phyloP scores from a whole-genome alignment of 2,329 filamentous ascomycete genomes.

The Aspergillus sp. region DNA sequence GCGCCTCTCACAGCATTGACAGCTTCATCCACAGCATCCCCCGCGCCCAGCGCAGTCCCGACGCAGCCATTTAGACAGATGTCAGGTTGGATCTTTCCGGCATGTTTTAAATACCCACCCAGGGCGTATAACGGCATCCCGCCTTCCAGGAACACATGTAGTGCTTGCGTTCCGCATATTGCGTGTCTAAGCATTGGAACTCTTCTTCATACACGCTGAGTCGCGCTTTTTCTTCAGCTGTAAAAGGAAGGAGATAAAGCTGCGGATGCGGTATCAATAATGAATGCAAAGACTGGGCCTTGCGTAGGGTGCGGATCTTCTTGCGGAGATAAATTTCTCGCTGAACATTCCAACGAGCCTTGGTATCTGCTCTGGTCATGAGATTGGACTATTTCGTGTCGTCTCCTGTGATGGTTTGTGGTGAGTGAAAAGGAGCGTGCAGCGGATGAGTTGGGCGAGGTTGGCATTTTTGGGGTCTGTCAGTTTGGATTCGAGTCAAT shows the following conservation, averaged over 20 bases:
- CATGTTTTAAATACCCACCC: too few species aligned
- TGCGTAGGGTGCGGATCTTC: not conserved
- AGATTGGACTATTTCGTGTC: not conserved
- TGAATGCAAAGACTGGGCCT: not conserved
- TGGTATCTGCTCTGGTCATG: not conserved
- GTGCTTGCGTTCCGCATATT: too few species aligned
- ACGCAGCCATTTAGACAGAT: too few species aligned
- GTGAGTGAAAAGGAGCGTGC: not conserved
- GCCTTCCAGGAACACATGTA: too few species aligned
- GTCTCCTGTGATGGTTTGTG: not conserved
- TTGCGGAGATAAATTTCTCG: not conserved
- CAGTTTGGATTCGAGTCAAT: not conserved
- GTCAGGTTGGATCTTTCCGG: too few species aligned
- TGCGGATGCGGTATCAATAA: not conserved
- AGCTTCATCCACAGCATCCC: not conserved
- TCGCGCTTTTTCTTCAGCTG: too few species aligned
- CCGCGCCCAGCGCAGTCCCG: not conserved
- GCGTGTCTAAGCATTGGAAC: too few species aligned
- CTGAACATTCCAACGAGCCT: not conserved
- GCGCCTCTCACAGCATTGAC: conserved; percentile 1
- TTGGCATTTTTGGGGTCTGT: not conserved
- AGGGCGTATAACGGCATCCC: too few species aligned
- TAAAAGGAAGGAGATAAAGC: too few species aligned
- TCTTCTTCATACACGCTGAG: too few species aligned
- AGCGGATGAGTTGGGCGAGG: not conserved